phyloP scores from a whole-genome alignment of 306 rosid species.

The Quercus dentata region DNA sequence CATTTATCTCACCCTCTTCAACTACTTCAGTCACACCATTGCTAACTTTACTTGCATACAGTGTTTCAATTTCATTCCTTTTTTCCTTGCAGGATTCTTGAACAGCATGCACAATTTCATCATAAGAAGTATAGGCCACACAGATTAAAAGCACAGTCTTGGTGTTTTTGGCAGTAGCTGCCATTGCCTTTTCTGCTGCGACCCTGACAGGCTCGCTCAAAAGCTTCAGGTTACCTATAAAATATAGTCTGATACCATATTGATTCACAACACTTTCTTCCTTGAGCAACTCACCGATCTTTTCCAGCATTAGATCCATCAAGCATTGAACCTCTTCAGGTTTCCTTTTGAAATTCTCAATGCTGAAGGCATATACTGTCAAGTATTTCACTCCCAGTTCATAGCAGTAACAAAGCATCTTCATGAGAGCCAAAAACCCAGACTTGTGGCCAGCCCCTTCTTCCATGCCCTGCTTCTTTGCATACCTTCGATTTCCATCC shows the following conservation, averaged over 20 bases:
- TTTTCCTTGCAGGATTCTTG: constrained; percentile 55
- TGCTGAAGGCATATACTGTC: constrained; percentile 83
- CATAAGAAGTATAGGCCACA: constrained; percentile 65
- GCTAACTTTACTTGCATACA: constrained; percentile 16
- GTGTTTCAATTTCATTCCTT: constrained; percentile 37
- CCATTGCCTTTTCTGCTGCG: constrained; percentile 66
- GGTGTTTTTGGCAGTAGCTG: constrained; percentile 55
- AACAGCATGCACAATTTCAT: constrained; percentile 63
- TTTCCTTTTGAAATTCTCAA: constrained; percentile 63
- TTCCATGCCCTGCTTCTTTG: constrained; percentile 44
- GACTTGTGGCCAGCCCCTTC: constrained; percentile 64
- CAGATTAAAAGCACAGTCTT: constrained; percentile 49
- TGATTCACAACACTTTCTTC: constrained; percentile 44
- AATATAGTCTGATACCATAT: constrained; percentile 55
- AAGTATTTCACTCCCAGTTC: constrained; percentile 72
- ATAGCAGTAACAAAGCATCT: constrained; percentile 56
- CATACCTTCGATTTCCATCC: constrained; percentile 90
- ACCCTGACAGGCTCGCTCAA: constrained; percentile 49
- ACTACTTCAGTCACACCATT: constrained; percentile 23
- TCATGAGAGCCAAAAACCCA: constrained; percentile 53
- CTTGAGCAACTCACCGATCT: constrained; percentile 59
- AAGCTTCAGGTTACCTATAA: constrained; percentile 62
- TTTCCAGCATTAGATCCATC: constrained; percentile 74
- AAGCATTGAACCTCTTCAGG: constrained; percentile 55
- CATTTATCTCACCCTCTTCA: constrained; percentile 25